Conservation (phyloP, 176 grass and related monocot species). For the Zea luxurians region DNA sequence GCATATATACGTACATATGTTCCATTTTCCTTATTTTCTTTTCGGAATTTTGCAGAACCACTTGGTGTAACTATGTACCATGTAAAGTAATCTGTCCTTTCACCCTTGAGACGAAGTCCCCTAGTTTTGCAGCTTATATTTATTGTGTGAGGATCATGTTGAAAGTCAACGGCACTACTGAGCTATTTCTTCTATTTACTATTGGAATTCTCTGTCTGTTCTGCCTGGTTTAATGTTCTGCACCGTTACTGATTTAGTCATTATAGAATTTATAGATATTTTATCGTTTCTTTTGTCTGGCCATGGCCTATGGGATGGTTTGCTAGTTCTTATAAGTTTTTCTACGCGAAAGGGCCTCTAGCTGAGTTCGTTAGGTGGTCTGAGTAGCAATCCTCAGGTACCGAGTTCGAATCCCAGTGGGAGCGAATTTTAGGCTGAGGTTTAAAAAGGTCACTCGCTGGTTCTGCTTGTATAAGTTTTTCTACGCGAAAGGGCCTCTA, state of each 20-base stretch:
- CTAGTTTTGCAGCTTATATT: slow-evolving; percentile 14
- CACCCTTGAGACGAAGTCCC: neutral
- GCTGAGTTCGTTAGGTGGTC: no score
- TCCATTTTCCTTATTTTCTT: neutral
- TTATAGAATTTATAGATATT: neutral
- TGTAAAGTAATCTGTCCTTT: slow-evolving; percentile 11
- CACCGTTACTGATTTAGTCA: neutral
- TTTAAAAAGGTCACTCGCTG: no score
- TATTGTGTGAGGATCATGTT: neutral
- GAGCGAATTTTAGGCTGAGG: no score
- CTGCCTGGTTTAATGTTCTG: neutral
- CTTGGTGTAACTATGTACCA: neutral
- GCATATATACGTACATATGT: neutral
- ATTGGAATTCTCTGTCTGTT: slow-evolving; percentile 2
- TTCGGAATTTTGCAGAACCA: neutral
- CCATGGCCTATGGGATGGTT: neutral
- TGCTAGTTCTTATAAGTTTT: slow-evolving; percentile 24
- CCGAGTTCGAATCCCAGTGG: no score
- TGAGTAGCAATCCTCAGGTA: no score
- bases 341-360: no score
- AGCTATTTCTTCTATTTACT: slow-evolving; percentile 7
- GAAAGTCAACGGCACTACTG: slow-evolving; percentile 4
- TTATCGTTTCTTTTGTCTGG: neutral
- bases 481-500: no score
- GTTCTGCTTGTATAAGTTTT: neutral